These are phyloP conservation scores for Heliosperma pusillum DNA, from an alignment of 148 eudicot species.

Conservation along the genomic window DNA sequence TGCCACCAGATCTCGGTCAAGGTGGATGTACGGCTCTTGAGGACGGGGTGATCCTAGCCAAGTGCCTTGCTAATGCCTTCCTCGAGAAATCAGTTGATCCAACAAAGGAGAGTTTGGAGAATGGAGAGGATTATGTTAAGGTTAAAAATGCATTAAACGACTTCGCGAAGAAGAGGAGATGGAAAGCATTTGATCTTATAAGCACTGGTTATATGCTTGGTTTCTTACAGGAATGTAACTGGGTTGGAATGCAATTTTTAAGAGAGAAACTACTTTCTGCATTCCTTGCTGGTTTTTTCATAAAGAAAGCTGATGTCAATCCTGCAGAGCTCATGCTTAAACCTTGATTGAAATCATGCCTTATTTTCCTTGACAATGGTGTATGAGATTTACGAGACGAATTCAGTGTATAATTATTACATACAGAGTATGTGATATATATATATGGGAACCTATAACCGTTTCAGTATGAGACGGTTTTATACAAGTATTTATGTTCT, in stretches of 20 bases:
- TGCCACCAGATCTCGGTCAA: conserved; percentile 71
- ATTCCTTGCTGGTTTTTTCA: conserved; percentile 29
- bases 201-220: conserved; percentile 42
- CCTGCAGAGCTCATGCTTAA: conserved; percentile 32
- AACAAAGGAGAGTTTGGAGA: background rate
- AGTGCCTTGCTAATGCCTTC: conserved; percentile 39
- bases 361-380: background rate
- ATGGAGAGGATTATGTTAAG: conserved; percentile 23
- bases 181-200: conserved; percentile 48
- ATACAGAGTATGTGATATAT: too few species aligned
- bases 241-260: conserved; percentile 33
- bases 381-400: background rate
- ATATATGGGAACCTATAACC: too few species aligned
- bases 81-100: background rate
- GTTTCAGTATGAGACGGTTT: too few species aligned
- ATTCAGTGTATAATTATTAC: too few species aligned
- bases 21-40: conserved; percentile 59
- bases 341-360: background rate
- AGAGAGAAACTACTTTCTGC: conserved; percentile 41
- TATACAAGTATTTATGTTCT: background rate
- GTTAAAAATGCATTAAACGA: conserved; percentile 31
- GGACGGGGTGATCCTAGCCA: conserved; percentile 46
- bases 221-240: conserved; percentile 33
- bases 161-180: conserved; percentile 43
- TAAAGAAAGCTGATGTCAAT: conserved; percentile 42